These are phyloP conservation scores for Coprinopsis strossmayeri DNA, from an alignment of 768 basidiomycete species.

Conservation along the genomic window DNA sequence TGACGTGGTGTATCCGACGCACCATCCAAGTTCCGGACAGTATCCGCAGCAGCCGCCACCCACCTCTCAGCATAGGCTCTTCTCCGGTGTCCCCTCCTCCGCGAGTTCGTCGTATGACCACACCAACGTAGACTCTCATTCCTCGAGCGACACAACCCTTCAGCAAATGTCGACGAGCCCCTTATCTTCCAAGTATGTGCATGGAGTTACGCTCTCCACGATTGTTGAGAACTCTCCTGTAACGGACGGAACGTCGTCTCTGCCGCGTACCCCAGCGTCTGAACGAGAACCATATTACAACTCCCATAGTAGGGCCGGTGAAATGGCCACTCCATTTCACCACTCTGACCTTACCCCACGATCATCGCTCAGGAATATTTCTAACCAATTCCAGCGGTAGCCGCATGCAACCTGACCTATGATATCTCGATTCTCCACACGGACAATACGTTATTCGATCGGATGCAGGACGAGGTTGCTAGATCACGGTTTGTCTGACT, in stretches of 20 bases:
- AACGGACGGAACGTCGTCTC: not conserved
- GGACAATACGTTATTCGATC: not conserved
- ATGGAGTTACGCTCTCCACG: not conserved
- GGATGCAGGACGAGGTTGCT: too few species aligned
- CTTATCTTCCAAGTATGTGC: not conserved
- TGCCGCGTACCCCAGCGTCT: not conserved
- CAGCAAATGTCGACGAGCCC: not conserved
- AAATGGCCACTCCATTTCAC: not conserved
- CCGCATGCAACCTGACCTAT: too few species aligned
- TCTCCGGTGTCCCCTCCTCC: too few species aligned
- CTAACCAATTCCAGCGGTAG: not conserved
- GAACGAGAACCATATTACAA: too few species aligned
- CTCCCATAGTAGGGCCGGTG: not conserved
- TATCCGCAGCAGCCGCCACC: too few species aligned
- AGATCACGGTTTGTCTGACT: too few species aligned
- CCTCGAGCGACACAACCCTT: not conserved
- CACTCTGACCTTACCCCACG: not conserved
- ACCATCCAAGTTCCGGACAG: not conserved
- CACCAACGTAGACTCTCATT: not conserved
- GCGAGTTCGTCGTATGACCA: not conserved
- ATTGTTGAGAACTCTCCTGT: constrained; percentile 6
- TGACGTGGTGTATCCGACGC: too few species aligned
- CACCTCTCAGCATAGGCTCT: too few species aligned
- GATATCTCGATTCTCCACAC: not conserved
- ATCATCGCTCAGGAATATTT: not conserved